These are phyloP conservation scores for Trypanosoma cruzi DNA, from an alignment of 208 protist species.

Conservation along the genomic window DNA sequence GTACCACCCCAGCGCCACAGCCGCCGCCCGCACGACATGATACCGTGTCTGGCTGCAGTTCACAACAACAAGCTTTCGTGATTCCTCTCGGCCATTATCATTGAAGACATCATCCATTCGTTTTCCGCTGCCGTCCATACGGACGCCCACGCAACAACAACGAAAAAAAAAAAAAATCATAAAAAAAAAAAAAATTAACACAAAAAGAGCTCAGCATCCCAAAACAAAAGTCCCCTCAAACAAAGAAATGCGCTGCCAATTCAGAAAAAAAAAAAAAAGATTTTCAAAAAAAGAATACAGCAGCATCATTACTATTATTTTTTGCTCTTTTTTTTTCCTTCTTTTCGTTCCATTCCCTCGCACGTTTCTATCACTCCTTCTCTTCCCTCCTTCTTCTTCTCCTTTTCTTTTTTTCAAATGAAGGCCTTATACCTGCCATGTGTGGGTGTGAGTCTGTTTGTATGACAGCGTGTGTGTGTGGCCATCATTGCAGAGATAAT, in stretches of 20 bases:
- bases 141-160: neutral
- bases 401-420: conserved; percentile 6
- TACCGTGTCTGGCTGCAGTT: conserved; percentile 69
- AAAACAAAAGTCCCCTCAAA: neutral
- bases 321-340: conserved; percentile 2
- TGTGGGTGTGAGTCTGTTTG: neutral
- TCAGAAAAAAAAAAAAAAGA: neutral
- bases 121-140: neutral
- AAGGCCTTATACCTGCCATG: neutral
- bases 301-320: neutral
- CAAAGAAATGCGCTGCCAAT: too few relatives aligned
- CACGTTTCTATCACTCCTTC: neutral
- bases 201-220: too few relatives aligned
- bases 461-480: neutral
- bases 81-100: neutral
- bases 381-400: neutral
- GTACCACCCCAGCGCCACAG: conserved; percentile 54
- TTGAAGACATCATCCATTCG: neutral
- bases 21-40: conserved; percentile 81
- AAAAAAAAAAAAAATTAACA: too few relatives aligned
- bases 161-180: neutral
- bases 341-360: neutral
- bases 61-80: conserved; percentile 43
- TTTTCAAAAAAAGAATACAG: neutral
- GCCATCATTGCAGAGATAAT: too few relatives aligned